Percentiles rank a stretch among this genome's conserved stretches.
These are phyloP conservation scores for Malus hybrid DNA, from an alignment of 331 rosid species.

Conservation along the genomic window DNA sequence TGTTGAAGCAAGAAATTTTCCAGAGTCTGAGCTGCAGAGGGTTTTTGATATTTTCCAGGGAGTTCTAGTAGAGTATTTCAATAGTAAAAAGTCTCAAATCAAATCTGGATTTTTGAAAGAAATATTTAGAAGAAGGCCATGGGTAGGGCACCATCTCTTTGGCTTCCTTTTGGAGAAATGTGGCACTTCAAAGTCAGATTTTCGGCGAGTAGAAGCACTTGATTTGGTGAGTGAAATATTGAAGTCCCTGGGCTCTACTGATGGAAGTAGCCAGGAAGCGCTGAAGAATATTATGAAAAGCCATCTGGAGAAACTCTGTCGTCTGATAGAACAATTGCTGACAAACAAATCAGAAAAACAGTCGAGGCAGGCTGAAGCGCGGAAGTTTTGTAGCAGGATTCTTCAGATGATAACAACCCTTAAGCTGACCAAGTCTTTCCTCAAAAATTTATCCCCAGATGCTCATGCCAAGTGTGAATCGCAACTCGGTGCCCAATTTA, in stretches of 20 bases:
- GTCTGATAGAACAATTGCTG: constrained; percentile 54
- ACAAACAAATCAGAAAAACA: constrained; percentile 61
- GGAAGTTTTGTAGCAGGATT: constrained; percentile 50
- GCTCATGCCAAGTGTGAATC: constrained; percentile 50
- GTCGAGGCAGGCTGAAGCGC: constrained; percentile 57
- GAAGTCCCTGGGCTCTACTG: constrained; percentile 37
- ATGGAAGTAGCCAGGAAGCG: constrained; percentile 32
- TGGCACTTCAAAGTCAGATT: constrained; percentile 63
- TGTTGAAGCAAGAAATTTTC: constrained; percentile 59
- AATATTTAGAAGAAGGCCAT: constrained; percentile 60
- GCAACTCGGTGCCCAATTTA: constrained; percentile 55
- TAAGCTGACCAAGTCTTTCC: constrained; percentile 37
- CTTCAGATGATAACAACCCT: constrained; percentile 42
- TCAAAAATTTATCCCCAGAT: constrained; percentile 42
- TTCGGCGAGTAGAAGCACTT: constrained; percentile 73
- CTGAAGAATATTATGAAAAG: constrained; percentile 37
- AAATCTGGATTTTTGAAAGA: constrained; percentile 73
- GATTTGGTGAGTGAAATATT: constrained; percentile 56
- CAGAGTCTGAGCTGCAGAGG: constrained; percentile 43
- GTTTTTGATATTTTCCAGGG: constrained; percentile 48
- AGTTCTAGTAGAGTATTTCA: constrained; percentile 51
- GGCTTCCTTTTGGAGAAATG: constrained; percentile 66
- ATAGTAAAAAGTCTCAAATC: constrained; percentile 70
- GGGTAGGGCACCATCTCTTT: constrained; percentile 67
- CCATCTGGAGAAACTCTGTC: constrained; percentile 42